phyloP scores from a whole-genome alignment of 495 filamentous ascomycete species.

The Choiromyces venosus region DNA sequence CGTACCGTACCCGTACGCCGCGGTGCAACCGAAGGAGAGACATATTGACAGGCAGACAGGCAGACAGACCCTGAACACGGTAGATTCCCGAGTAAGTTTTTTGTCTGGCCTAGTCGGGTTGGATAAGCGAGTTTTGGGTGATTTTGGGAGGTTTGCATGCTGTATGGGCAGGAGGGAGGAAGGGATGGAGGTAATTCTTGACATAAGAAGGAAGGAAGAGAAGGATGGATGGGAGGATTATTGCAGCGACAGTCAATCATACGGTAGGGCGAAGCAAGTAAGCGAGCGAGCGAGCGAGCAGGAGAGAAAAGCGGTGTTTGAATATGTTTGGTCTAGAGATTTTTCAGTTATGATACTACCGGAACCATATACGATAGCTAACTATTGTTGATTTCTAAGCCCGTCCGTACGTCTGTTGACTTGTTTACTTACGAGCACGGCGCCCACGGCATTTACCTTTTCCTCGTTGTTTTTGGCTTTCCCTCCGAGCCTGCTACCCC shows the following conservation, averaged over 20 bases:
- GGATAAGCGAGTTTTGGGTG: neutral
- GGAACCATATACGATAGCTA: neutral
- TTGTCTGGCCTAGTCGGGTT: neutral
- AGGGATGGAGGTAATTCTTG: neutral
- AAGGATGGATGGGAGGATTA: neutral
- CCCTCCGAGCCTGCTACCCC: neutral
- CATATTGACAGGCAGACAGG: neutral
- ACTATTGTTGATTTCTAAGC: neutral
- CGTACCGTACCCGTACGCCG: too few relatives aligned
- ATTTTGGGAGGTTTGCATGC: neutral
- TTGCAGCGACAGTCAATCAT: neutral
- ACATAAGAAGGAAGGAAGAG: neutral
- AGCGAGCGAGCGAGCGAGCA: neutral
- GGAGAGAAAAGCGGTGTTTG: neutral
- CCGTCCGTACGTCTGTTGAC: neutral
- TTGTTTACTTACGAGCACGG: neutral
- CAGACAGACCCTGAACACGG: neutral
- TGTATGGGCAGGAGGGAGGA: neutral
- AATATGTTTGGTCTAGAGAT: neutral
- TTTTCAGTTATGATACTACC: neutral
- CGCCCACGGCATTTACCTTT: neutral
- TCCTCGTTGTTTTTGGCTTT: neutral
- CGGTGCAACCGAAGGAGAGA: neutral
- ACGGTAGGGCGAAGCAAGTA: neutral
- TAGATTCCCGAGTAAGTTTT: neutral